Evolutionary conservation across 106 monocot genomes (phyloP).

Genomic region (Dendrobium catenatum): DNA sequence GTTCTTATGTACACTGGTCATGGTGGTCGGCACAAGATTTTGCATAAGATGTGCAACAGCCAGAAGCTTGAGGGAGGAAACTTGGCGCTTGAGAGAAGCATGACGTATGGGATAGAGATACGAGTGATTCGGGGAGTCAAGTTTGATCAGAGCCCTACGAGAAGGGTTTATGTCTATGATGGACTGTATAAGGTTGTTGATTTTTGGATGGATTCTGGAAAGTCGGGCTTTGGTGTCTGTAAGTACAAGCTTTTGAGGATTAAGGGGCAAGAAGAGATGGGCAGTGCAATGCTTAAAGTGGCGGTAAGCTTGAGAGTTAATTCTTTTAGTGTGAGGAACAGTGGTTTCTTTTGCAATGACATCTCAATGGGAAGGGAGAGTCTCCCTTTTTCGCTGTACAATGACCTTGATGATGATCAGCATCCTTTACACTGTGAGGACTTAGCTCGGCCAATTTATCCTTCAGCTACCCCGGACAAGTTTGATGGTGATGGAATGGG

Average conservation of each 20-base stretch:
- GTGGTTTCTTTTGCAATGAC: constrained; percentile 60
- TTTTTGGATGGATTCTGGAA: constrained; percentile 57
- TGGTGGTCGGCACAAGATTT: constrained; percentile 38
- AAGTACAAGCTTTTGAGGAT: constrained; percentile 61
- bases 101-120: constrained; percentile 62
- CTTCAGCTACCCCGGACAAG: constrained; percentile 22
- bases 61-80: constrained; percentile 67
- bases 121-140: constrained; percentile 52
- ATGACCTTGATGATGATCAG: constrained; percentile 71
- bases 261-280: constrained; percentile 58
- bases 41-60: constrained; percentile 20
- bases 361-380: constrained; percentile 72
- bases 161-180: constrained; percentile 55
- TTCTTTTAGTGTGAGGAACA: constrained; percentile 28
- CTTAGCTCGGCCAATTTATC: constrained; percentile 40
- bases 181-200: constrained; percentile 56
- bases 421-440: constrained; percentile 75
- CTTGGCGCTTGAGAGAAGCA: constrained; percentile 51
- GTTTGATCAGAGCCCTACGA: constrained; percentile 21
- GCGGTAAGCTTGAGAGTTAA: constrained; percentile 54
- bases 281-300: constrained; percentile 23
- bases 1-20: constrained; percentile 64
- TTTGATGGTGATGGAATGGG: constrained; percentile 18
- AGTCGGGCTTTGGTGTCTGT: constrained; percentile 58
- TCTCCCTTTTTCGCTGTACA: constrained; percentile 51